Base-by-base conservation (phyloP, 2,329 filamentous ascomycete species). In the Pseudocercospora musae region DNA sequence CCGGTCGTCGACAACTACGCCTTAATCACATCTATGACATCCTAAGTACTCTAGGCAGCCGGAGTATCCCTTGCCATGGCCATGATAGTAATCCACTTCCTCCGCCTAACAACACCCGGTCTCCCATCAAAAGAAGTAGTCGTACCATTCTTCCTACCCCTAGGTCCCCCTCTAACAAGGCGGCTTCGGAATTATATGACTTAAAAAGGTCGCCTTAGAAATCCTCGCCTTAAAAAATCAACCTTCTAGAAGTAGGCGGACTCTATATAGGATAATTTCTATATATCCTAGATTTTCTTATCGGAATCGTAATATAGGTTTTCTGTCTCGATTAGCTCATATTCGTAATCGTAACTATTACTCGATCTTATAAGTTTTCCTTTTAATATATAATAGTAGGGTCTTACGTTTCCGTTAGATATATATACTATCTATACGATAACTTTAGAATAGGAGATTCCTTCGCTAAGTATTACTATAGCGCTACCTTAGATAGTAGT, bases 11-110 rank as follows among this genome's bases (percentile, higher is more conserved):
- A 76, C 0, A 73, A 80, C 18, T 81, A 87, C 66, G 85, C 85
- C 2, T 72, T 89, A 18, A 82, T 82, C 33, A 91, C 88, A 0
- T 71, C 91, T 29, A 77, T 90, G 25, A 78, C 80, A 8, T 86
- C 81, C 1, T 91, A 90, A 70, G 78, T 90, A 9, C 82, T 91
- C 65, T 90, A 87, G 87, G 88, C 88, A 0, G 84, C 87, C 62
- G 86, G 87, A 7, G 80, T 81, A 1, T 84, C 84, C 0, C 76
- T 91, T 60, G 84, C 87, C 1, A 82, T 87, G 73, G 80, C 82
- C 33, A 82, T 89, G 15, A 76, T 91, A 29, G 85, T 85, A 9
- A 82, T 91, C 31, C 91, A 91, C 74, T 90, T 89, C 71, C 86
- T 89, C 62, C 86, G 88, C 3, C 78, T 91, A 9, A 86, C 85